Conservation (phyloP, 495 filamentous ascomycete genomes). For the Aspergillus steynii region DNA sequence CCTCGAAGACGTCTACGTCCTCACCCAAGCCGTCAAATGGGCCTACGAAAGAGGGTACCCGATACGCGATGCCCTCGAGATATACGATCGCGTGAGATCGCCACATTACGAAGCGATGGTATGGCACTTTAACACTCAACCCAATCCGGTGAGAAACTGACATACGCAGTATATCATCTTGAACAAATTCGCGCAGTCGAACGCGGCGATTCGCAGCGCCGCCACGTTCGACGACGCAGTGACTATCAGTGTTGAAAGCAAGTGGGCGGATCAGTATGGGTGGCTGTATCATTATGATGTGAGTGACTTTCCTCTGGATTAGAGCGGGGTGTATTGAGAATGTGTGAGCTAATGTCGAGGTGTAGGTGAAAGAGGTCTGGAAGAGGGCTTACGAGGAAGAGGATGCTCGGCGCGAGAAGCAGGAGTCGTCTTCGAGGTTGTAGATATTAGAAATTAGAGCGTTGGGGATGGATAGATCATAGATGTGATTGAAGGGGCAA, state of each 20-base stretch:
- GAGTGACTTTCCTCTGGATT: background rate
- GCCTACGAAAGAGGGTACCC: constrained; percentile 9
- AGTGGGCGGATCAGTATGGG: constrained; percentile 11
- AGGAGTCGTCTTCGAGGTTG: background rate
- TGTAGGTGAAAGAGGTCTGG: constrained; percentile 21
- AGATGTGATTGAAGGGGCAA: background rate
- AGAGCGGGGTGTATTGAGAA: no score
- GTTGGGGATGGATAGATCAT: no score
- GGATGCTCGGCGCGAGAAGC: constrained; percentile 8
- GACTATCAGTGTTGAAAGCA: background rate
- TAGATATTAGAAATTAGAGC: background rate
- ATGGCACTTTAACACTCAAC: background rate
- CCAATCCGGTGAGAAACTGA: background rate
- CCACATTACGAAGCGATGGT: constrained; percentile 29
- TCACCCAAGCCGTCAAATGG: constrained; percentile 36
- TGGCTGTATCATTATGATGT: constrained; percentile 24
- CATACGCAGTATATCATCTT: constrained; percentile 19
- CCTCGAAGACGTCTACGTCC: constrained; percentile 58
- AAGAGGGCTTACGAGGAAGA: constrained; percentile 11
- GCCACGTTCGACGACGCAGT: constrained; percentile 17
- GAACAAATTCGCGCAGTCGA: constrained; percentile 15
- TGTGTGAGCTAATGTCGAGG: no score
- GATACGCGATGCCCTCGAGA: constrained; percentile 15
- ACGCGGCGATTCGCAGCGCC: background rate
- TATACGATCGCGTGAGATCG: constrained; percentile 25